A percentile compares a stretch with the other conserved stretches of the same genome.
Conservation (phyloP, 192 early-diverging fungal genomes). For the Borealophlyctis nickersoniae region DNA sequence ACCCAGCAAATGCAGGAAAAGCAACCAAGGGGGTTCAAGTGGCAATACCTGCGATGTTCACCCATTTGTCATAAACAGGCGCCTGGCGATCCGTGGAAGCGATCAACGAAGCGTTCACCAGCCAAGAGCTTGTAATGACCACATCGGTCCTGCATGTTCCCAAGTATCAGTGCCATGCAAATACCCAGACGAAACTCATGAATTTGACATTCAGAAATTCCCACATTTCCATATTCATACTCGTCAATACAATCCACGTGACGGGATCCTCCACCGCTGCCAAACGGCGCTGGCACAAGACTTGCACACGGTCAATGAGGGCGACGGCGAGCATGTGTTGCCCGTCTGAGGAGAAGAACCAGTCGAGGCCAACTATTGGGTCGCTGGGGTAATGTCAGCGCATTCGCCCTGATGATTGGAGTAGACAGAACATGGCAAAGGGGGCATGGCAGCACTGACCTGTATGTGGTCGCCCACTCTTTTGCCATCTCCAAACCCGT, state of each 20-base stretch:
- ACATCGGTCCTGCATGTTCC: conserved; percentile 33
- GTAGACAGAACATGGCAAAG: neutral
- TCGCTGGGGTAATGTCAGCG: too few relatives aligned
- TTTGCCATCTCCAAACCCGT: conserved; percentile 37
- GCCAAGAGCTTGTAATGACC: conserved; percentile 32
- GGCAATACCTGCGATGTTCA: too few relatives aligned
- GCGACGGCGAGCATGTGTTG: conserved; percentile 69
- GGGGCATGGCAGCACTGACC: conserved; percentile 29
- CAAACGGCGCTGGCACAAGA: conserved; percentile 61
- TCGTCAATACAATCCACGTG: conserved; percentile 54
- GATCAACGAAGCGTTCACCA: conserved; percentile 55
- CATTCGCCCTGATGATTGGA: too few relatives aligned
- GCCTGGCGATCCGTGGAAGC: conserved; percentile 55
- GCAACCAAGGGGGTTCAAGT: too few relatives aligned
- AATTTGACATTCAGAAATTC: too few relatives aligned
- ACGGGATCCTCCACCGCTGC: conserved; percentile 28
- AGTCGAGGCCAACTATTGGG: conserved; percentile 58
- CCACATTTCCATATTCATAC: too few relatives aligned
- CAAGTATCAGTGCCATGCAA: too few relatives aligned
- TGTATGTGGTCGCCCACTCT: conserved; percentile 41
- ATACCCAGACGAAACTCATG: too few relatives aligned
- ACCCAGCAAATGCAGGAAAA: too few relatives aligned
- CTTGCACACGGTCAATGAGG: conserved; percentile 44
- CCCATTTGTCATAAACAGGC: conserved; percentile 64
- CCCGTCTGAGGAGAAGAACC: conserved; percentile 73